Evolutionary conservation across 2,329 filamentous ascomycete species (phyloP).

Genomic region (Raffaelea deltoideospora): DNA sequence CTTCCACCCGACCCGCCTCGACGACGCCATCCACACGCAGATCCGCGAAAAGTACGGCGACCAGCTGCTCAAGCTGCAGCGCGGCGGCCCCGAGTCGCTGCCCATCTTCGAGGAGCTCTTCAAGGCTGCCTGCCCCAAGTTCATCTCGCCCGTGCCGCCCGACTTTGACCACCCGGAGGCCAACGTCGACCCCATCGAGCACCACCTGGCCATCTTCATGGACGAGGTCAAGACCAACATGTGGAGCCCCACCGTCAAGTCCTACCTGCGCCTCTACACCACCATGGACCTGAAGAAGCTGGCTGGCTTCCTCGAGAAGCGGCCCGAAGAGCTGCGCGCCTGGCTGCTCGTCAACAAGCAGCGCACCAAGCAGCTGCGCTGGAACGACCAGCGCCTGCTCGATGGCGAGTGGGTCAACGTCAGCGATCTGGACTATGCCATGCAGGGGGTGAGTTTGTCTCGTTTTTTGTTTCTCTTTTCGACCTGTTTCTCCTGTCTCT

Average conservation of each 20-base stretch:
- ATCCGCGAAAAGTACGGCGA: conserved; percentile 98
- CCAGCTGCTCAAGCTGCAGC: conserved; percentile 92
- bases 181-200: conserved; percentile 94
- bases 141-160: conserved; percentile 92
- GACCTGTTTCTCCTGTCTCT: background rate
- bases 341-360: conserved; percentile 98
- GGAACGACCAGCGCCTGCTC: conserved; percentile 76
- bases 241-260: conserved; percentile 94
- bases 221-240: conserved; percentile 99
- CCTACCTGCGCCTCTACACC: conserved; percentile 96
- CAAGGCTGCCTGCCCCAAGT: conserved; percentile 95
- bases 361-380: conserved; percentile 89
- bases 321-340: conserved; percentile 86
- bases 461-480: conserved; percentile 2
- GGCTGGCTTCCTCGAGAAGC: conserved; percentile 88
- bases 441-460: conserved; percentile 65
- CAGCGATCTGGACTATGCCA: conserved; percentile 91
- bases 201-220: conserved; percentile 97
- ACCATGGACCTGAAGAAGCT: conserved; percentile 99
- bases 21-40: conserved; percentile 97
- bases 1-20: conserved; percentile 90
- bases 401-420: conserved; percentile 89
- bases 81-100: conserved; percentile 85
- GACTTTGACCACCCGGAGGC: conserved; percentile 94
- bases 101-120: conserved; percentile 98